Evolutionary conservation across 257 asterid genomes (phyloP), one percentile per base, ranked within the genome.

Genomic region (Jasminum sambac): DNA sequence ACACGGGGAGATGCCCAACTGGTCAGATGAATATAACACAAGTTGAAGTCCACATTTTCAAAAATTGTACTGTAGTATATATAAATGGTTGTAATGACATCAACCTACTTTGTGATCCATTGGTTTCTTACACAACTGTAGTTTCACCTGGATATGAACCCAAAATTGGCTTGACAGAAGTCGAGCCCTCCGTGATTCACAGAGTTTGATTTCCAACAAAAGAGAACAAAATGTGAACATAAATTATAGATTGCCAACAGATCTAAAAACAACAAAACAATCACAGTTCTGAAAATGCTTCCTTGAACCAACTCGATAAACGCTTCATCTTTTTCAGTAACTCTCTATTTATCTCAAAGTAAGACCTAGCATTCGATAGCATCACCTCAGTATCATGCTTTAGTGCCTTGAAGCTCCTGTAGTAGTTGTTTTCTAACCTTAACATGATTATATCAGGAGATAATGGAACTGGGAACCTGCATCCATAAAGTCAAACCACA

Each of bases 381-480:
- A 94, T 82, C 70, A 87, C 92, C 63, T 30, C 72, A 25, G 85
- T 64, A 76, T 94, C 98, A 70, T 91, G 96, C 87, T 78, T 68
- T 73, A 78, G 5, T 60, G 96, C 90, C 73, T 79, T 71, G 78
- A 78, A 69, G 68, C 80, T 80, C 80, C 98, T 80, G 67, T 94
- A 91, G 67, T 94, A 94, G 80, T 83, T 73, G 64, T 78, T 82
- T 66, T 81, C 88, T 83, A 94, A 67, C 83, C 98, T 90, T 64
- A 69, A 72, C 79, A 72, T 77, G 83, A 94, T 89, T 72, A 82
- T 77, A 55, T 78, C 84, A 21, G 81, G 95, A 64, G 95, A 90
- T 63, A 94, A 71, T 43, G 98, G 98, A 78, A 89, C 97, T 6
- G 96, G 86, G 74, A 87, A 94, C 91, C 98, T 94, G 90, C 86